A percentile compares a stretch with the other conserved stretches of the same genome.
Evolutionary conservation across 768 basidiomycete genomes (phyloP).

Genomic region (Dendrothele bispora): DNA sequence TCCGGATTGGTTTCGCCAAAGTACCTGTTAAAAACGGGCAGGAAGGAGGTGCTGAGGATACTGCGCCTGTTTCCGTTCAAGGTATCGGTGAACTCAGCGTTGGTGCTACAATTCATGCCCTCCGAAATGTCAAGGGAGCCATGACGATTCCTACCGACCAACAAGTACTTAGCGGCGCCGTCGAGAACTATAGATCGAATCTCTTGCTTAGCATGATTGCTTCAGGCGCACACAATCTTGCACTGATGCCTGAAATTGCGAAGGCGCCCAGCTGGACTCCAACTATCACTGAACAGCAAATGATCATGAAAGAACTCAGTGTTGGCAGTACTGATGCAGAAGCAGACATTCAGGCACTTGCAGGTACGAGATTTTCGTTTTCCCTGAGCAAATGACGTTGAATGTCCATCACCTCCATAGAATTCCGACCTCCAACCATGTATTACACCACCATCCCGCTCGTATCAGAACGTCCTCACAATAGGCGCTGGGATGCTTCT

Average conservation of each 20-base stretch:
- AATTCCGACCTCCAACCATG: conserved; percentile 89
- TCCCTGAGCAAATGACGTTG: conserved; percentile 4
- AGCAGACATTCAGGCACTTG: conserved; percentile 79
- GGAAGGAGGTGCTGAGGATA: conserved; percentile 68
- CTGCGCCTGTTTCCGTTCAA: conserved; percentile 65
- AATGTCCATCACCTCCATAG: conserved; percentile 43
- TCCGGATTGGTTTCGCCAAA: conserved; percentile 95
- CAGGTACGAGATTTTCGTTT: conserved; percentile 62
- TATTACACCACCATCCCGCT: conserved; percentile 96
- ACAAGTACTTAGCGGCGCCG: conserved; percentile 85
- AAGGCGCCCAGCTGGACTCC: conserved; percentile 70
- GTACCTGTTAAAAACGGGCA: conserved; percentile 89
- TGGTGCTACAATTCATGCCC: conserved; percentile 84
- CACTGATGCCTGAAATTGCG: conserved; percentile 50
- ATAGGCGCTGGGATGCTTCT: conserved; percentile 90
- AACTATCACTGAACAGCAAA: conserved; percentile 90
- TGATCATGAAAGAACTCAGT: conserved; percentile 93
- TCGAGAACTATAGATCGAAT: conserved; percentile 95
- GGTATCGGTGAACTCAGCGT: conserved; percentile 85
- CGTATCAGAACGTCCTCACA: conserved; percentile 81
- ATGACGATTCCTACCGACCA: conserved; percentile 89
- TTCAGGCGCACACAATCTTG: conserved; percentile 64
- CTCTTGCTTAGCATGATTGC: conserved; percentile 87
- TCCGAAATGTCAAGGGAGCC: conserved; percentile 89
- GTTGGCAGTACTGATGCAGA: conserved; percentile 77